phyloP scores from a whole-genome alignment of 768 basidiomycete species.

The Sarcodon aspratus region DNA sequence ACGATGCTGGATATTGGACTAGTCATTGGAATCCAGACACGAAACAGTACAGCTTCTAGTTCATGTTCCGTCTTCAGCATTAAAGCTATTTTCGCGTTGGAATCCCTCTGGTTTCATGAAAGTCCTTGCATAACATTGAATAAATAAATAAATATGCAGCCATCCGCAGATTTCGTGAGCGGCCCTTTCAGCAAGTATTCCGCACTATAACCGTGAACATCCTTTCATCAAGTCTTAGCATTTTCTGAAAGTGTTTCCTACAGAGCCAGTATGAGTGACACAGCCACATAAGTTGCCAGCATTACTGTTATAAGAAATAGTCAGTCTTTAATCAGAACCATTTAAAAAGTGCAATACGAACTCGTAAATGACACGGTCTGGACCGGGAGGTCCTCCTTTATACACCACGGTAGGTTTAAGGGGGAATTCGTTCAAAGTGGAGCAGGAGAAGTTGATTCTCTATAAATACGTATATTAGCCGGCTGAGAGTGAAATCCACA shows the following conservation, averaged over 20 bases:
- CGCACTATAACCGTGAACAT: background rate
- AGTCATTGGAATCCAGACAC: conserved; percentile 99
- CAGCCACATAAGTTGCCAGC: too few species aligned
- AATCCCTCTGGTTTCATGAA: background rate
- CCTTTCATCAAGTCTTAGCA: background rate
- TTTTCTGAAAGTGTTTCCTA: too few species aligned
- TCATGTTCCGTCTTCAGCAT: conserved; percentile 70
- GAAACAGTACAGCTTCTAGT: conserved; percentile 96
- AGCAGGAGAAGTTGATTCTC: too few species aligned
- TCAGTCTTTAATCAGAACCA: too few species aligned
- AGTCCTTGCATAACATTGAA: background rate
- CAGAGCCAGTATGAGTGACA: background rate
- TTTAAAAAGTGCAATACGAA: too few species aligned
- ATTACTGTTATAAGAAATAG: too few species aligned
- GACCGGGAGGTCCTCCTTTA: too few species aligned
- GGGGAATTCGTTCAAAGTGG: too few species aligned
- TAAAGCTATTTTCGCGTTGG: conserved; percentile 11
- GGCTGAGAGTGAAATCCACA: too few species aligned
- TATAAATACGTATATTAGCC: too few species aligned
- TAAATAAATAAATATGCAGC: background rate
- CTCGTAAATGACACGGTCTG: too few species aligned
- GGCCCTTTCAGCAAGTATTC: background rate
- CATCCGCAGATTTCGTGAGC: background rate
- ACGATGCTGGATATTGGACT: conserved; percentile 87
- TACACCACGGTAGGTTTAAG: too few species aligned